Evolutionary conservation across 2,329 filamentous ascomycete genomes (phyloP).

Genomic region (Diplodia mutila): DNA sequence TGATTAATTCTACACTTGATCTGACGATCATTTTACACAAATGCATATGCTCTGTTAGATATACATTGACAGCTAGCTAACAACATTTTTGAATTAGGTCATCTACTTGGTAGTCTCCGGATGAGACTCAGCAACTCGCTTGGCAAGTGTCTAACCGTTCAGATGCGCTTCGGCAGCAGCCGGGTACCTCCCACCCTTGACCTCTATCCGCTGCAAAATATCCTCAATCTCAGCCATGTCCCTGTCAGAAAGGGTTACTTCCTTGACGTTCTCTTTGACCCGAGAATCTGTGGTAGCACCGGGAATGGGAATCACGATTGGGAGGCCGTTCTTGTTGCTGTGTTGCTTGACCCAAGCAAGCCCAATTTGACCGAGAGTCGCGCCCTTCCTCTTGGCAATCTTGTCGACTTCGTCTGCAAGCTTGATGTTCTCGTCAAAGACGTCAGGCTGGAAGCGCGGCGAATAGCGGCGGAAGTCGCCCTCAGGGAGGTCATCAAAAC

Average conservation of each 20-base stretch:
- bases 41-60: background rate
- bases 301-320: conserved; percentile 67
- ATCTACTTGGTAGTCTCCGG: no score
- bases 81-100: background rate
- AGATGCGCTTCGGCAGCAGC: conserved; percentile 25
- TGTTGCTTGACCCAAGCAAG: conserved; percentile 63
- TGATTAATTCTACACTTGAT: conserved; percentile 56
- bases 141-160: conserved; percentile 22
- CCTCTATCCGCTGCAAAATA: conserved; percentile 52
- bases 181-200: conserved; percentile 49
- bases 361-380: conserved; percentile 66
- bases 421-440: conserved; percentile 67
- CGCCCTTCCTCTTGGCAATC: conserved; percentile 62
- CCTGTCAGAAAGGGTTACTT: conserved; percentile 49
- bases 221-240: conserved; percentile 57
- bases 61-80: conserved; percentile 17
- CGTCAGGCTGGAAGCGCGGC: conserved; percentile 66
- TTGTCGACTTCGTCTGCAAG: conserved; percentile 62
- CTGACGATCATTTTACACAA: conserved; percentile 40
- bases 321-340: conserved; percentile 57
- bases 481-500: conserved; percentile 59
- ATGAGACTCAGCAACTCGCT: background rate
- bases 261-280: conserved; percentile 62
- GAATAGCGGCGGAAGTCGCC: conserved; percentile 52
- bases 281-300: conserved; percentile 62